phyloP scores from a whole-genome alignment of 2,329 filamentous ascomycete genomes.

The Paecilomyces dactylethromorphus region DNA sequence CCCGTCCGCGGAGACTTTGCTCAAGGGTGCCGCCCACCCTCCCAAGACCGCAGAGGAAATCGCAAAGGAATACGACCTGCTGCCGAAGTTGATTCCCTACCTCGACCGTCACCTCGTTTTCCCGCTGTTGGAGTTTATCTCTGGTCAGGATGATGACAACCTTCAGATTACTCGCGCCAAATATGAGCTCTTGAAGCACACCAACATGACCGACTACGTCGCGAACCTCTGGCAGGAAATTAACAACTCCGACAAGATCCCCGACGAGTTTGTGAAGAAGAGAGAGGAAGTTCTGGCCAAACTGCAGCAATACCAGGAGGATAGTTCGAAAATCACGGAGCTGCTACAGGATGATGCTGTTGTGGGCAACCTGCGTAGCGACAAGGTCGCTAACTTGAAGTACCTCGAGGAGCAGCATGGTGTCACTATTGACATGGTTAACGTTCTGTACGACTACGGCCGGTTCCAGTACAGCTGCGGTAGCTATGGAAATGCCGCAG shows the following conservation, averaged over 20 bases:
- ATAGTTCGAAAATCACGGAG: conserved; percentile 81
- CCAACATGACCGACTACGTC: conserved; percentile 98
- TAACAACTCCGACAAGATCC: conserved; percentile 68
- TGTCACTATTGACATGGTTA: conserved; percentile 91
- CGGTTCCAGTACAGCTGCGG: conserved; percentile 98
- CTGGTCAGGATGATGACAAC: conserved; percentile 72
- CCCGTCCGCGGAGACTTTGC: conserved; percentile 43
- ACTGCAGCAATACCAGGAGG: conserved; percentile 76
- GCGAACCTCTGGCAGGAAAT: conserved; percentile 87
- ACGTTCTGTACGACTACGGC: conserved; percentile 90
- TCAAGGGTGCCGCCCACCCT: conserved; percentile 42
- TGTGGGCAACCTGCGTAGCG: conserved; percentile 80
- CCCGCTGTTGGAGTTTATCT: conserved; percentile 87
- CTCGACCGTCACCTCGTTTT: conserved; percentile 96
- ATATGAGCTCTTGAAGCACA: conserved; percentile 89
- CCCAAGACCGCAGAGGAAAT: conserved; percentile 44
- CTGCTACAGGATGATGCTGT: conserved; percentile 84
- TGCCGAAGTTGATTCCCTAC: conserved; percentile 82
- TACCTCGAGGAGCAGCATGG: conserved; percentile 95
- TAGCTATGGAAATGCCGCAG: conserved; percentile 82
- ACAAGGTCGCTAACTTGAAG: conserved; percentile 98
- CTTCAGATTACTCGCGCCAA: conserved; percentile 77
- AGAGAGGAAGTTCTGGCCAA: conserved; percentile 79
- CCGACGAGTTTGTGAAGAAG: conserved; percentile 82
- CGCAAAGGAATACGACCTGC: conserved; percentile 68